These are phyloP conservation scores for Persicaria tinctoria DNA, from an alignment of 148 eudicot species.

Conservation along the genomic window DNA sequence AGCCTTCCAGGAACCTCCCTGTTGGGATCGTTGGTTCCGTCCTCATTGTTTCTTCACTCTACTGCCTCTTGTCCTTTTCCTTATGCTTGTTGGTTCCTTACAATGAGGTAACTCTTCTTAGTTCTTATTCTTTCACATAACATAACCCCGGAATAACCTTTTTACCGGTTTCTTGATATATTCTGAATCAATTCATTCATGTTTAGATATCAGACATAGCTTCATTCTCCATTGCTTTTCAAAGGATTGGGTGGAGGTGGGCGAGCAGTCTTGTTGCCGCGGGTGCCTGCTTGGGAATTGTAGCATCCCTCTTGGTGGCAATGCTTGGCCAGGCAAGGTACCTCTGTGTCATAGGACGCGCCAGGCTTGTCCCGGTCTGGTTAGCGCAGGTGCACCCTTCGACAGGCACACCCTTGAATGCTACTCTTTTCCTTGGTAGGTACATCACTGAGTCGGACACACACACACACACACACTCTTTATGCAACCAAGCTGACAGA, in stretches of 20 bases:
- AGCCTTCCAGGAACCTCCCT: conserved; percentile 62
- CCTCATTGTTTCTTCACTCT: conserved; percentile 47
- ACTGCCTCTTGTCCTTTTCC: conserved; percentile 70
- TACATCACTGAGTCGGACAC: too few relatives aligned
- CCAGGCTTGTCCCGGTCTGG: conserved; percentile 79
- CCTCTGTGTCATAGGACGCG: conserved; percentile 75
- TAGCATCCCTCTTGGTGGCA: conserved; percentile 79
- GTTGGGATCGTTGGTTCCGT: conserved; percentile 83
- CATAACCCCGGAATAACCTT: too few relatives aligned
- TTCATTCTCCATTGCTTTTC: conserved; percentile 70
- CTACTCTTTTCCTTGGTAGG: conserved; percentile 66
- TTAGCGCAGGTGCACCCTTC: conserved; percentile 83
- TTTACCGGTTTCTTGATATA: background rate
- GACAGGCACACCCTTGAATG: conserved; percentile 81
- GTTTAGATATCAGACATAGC: conserved; percentile 52
- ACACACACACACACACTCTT: background rate
- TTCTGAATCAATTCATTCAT: background rate
- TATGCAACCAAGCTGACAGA: background rate
- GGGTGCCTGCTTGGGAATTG: conserved; percentile 80
- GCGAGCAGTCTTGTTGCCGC: conserved; percentile 67
- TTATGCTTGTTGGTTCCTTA: conserved; percentile 75
- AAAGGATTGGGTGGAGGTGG: conserved; percentile 76
- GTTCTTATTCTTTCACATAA: conserved; percentile 12
- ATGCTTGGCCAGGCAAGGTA: conserved; percentile 93
- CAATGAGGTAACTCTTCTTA: conserved; percentile 30